A percentile compares a stretch with the other conserved stretches of the same genome.
phyloP scores from a whole-genome alignment of 2,329 filamentous ascomycete species.

The Intubia oerlemansii region DNA sequence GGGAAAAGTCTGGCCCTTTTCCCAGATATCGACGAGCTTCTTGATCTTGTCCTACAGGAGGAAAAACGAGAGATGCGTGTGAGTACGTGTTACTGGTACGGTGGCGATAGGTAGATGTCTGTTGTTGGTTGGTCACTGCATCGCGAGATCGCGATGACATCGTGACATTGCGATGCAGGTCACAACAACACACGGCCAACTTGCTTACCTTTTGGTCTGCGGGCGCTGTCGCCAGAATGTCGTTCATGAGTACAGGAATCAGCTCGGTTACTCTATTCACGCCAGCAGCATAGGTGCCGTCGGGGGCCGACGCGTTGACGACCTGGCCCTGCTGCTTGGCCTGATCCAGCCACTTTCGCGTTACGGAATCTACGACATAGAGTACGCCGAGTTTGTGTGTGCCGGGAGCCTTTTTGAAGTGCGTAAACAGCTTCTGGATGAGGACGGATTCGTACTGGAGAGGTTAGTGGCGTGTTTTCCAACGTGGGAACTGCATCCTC shows the following conservation, averaged over 20 bases:
- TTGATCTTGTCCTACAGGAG: slow-evolving; percentile 72
- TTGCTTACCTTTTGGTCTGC: slow-evolving; percentile 90
- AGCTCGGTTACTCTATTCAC: slow-evolving; percentile 93
- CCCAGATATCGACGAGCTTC: slow-evolving; percentile 95
- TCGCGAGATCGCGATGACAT: neutral
- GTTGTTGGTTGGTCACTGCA: no score
- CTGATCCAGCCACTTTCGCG: slow-evolving; percentile 94
- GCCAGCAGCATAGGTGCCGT: slow-evolving; percentile 86
- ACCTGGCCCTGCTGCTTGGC: slow-evolving; percentile 71
- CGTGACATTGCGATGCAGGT: neutral
- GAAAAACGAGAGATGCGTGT: slow-evolving; percentile 12
- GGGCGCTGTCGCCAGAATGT: slow-evolving; percentile 73
- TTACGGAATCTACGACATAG: slow-evolving; percentile 99
- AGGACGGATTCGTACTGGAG: slow-evolving; percentile 74
- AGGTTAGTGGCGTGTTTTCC: no score
- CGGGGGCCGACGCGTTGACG: slow-evolving; percentile 58
- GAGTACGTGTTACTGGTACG: no score
- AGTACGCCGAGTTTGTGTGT: slow-evolving; percentile 97
- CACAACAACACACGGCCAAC: neutral
- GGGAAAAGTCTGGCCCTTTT: slow-evolving; percentile 84
- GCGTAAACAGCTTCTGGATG: slow-evolving; percentile 89
- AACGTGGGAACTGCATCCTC: no score
- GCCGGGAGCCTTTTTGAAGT: slow-evolving; percentile 84
- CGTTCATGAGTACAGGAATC: slow-evolving; percentile 84
- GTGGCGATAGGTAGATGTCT: slow-evolving; percentile 18